These are phyloP conservation scores for Stevia rebaudiana DNA, from an alignment of 140 eudicot genomes.

Conservation along the genomic window DNA sequence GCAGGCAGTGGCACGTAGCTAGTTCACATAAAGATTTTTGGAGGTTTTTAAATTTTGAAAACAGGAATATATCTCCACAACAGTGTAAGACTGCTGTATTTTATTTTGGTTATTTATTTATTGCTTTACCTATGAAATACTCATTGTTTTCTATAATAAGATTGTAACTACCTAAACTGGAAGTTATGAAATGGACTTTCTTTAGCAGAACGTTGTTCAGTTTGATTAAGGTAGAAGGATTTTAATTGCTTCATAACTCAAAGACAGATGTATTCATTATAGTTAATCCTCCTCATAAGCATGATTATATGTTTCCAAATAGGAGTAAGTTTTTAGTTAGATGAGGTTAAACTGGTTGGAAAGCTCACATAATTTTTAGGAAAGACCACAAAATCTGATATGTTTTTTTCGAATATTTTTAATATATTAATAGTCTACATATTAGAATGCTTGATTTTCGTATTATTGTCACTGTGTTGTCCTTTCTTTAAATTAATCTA, in stretches of 20 bases:
- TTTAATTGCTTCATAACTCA: background rate
- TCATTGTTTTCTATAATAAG: slow-evolving; percentile 1
- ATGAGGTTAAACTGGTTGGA: slow-evolving; percentile 3
- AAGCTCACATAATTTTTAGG: background rate
- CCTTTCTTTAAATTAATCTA: background rate
- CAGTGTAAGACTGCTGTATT: slow-evolving; percentile 58
- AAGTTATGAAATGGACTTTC: background rate
- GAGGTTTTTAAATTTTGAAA: slow-evolving; percentile 74
- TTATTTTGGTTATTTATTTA: background rate
- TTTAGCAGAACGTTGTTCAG: background rate
- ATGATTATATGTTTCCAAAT: slow-evolving; percentile 1
- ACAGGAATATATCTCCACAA: slow-evolving; percentile 46
- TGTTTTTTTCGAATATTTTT: background rate
- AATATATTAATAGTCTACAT: background rate
- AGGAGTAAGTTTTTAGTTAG: background rate
- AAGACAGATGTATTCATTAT: background rate
- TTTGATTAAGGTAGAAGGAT: background rate
- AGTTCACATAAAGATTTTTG: slow-evolving; percentile 97
- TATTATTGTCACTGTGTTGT: background rate
- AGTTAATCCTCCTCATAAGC: background rate
- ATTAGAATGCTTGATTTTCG: background rate
- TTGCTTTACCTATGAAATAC: background rate
- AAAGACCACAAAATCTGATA: background rate
- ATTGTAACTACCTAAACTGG: slow-evolving; percentile 3
- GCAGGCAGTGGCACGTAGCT: slow-evolving; percentile 94